phyloP scores from a whole-genome alignment of 352 stramenopile species.

The Phytopythium litorale region DNA sequence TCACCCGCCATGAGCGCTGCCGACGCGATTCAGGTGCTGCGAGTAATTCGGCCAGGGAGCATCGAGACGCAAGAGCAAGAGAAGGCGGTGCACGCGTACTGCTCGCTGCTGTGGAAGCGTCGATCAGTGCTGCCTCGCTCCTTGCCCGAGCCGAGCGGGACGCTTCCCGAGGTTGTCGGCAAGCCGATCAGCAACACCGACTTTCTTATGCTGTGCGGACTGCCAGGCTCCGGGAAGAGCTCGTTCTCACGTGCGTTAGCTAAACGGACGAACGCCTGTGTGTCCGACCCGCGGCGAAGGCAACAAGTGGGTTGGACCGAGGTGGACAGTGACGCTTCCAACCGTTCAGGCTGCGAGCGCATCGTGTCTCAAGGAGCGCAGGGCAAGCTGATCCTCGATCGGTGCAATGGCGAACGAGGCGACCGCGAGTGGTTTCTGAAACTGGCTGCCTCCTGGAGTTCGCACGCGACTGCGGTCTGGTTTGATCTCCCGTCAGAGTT shows the following conservation, averaged over 20 bases:
- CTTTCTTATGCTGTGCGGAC: constrained; percentile 50
- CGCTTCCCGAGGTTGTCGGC: constrained; percentile 28
- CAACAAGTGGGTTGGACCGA: constrained; percentile 27
- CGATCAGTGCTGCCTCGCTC: constrained; percentile 24
- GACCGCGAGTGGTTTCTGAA: constrained; percentile 41
- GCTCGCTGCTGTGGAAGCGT: constrained; percentile 56
- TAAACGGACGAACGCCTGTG: constrained; percentile 24
- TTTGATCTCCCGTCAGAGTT: constrained; percentile 44
- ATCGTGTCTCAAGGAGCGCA: constrained; percentile 22
- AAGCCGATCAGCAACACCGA: constrained; percentile 28
- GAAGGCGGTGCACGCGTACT: constrained; percentile 36
- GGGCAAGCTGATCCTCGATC: constrained; percentile 45
- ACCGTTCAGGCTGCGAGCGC: constrained; percentile 26
- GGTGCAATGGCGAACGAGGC: constrained; percentile 43
- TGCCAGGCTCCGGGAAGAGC: constrained; percentile 56
- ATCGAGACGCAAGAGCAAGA: constrained; percentile 60
- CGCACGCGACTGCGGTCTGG: constrained; percentile 54
- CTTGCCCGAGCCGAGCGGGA: constrained; percentile 26
- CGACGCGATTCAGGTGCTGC: constrained; percentile 38
- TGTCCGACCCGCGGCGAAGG: neutral
- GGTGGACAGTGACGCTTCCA: constrained; percentile 49
- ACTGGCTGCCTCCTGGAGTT: constrained; percentile 43
- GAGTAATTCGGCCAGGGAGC: constrained; percentile 41
- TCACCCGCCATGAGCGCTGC: constrained; percentile 40
- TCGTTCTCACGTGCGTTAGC: constrained; percentile 48